Conservation (phyloP, 148 eudicot genomes). For the Nepenthes mirabilis region DNA sequence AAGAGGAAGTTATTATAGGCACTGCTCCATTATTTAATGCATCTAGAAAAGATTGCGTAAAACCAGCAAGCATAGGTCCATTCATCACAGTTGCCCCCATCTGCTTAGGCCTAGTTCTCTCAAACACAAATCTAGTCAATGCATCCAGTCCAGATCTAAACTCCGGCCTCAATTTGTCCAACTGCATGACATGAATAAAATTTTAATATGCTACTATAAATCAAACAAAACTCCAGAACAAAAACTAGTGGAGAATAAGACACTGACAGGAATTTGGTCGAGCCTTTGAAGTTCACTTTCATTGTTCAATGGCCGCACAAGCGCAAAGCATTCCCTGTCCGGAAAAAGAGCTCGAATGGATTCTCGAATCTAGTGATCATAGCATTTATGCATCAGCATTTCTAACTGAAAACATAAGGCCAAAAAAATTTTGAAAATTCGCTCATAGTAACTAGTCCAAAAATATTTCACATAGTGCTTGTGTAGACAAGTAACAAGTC, state of each 20-base stretch:
- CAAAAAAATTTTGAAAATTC: too few species aligned
- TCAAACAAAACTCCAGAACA: background rate
- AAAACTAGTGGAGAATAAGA: background rate
- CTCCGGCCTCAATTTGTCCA: conserved; percentile 65
- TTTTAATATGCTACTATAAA: background rate
- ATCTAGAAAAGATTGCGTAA: conserved; percentile 85
- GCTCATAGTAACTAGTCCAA: too few species aligned
- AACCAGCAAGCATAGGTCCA: conserved; percentile 87
- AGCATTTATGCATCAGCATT: conserved; percentile 7
- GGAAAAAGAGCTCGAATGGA: conserved; percentile 96
- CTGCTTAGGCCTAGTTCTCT: conserved; percentile 96
- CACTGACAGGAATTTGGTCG: conserved; percentile 78
- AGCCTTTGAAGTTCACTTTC: conserved; percentile 85
- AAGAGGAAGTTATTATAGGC: conserved; percentile 93
- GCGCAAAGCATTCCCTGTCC: conserved; percentile 91
- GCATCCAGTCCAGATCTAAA: conserved; percentile 87
- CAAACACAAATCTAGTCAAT: conserved; percentile 80
- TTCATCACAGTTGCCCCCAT: conserved; percentile 85
- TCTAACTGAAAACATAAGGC: background rate
- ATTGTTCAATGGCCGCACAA: conserved; percentile 82
- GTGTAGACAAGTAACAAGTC: background rate
- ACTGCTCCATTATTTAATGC: conserved; percentile 96
- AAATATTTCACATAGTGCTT: too few species aligned
- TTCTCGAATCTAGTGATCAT: conserved; percentile 63
- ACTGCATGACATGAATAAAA: background rate